These are phyloP conservation scores for Noccaea caerulescens DNA, from an alignment of 345 rosid genomes.

Conservation along the genomic window DNA sequence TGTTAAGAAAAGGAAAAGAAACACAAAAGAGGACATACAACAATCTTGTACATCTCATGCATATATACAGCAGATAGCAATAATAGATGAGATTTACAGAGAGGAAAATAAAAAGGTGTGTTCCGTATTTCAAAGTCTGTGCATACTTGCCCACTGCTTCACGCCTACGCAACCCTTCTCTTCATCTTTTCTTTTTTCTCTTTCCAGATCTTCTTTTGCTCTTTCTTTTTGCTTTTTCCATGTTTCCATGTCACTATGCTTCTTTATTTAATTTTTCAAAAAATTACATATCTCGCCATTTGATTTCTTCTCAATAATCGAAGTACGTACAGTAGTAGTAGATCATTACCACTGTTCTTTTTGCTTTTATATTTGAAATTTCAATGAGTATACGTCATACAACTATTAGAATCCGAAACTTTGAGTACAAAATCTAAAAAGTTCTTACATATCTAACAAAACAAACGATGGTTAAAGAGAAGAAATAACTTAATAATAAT, in stretches of 20 bases:
- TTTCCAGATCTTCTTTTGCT: slow-evolving; percentile 33
- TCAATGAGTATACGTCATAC: slow-evolving; percentile 5
- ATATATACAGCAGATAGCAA: neutral
- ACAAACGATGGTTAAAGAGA: neutral
- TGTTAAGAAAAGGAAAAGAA: no score
- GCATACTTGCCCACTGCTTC: slow-evolving; percentile 42
- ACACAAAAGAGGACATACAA: slow-evolving; percentile 4
- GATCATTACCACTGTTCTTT: slow-evolving; percentile 6
- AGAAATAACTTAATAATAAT: neutral
- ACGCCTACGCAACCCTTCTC: slow-evolving; percentile 44
- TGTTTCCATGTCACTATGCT: slow-evolving; percentile 26
- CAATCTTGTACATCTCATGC: neutral
- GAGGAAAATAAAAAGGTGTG: slow-evolving; percentile 9
- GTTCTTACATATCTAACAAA: neutral
- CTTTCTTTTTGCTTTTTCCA: slow-evolving; percentile 35
- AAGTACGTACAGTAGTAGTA: slow-evolving; percentile 3
- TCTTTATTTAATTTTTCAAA: neutral
- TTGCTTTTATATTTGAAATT: neutral
- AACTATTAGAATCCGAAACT: neutral
- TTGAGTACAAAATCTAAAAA: neutral
- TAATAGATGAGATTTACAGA: neutral
- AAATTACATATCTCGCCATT: neutral
- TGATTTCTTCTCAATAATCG: slow-evolving; percentile 25
- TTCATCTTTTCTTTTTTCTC: neutral
- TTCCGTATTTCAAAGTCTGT: slow-evolving; percentile 33